phyloP scores from a whole-genome alignment of 2,329 filamentous ascomycete species.

The Berkeleyomyces basicola region DNA sequence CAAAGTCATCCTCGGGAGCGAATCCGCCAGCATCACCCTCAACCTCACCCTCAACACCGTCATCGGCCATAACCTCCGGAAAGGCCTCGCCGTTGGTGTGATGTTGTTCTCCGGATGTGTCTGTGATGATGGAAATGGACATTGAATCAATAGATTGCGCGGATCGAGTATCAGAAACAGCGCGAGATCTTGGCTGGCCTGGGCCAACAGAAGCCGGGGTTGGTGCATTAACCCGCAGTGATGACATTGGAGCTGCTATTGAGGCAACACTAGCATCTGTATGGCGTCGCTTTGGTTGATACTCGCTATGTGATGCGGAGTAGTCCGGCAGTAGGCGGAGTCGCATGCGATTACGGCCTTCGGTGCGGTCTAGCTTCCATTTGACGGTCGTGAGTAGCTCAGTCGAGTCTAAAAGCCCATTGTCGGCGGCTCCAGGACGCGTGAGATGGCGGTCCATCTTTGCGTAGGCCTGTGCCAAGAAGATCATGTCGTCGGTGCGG shows the following conservation, averaged over 20 bases:
- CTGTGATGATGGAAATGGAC: slow-evolving; percentile 11
- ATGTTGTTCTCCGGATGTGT: slow-evolving; percentile 8
- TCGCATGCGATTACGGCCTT: slow-evolving; percentile 90
- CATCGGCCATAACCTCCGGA: slow-evolving; percentile 1
- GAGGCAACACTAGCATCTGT: slow-evolving; percentile 22
- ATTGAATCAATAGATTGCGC: slow-evolving; percentile 9
- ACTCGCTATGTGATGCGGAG: slow-evolving; percentile 49
- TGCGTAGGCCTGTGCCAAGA: slow-evolving; percentile 56
- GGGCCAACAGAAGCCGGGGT: slow-evolving; percentile 4
- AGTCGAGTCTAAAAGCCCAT: slow-evolving; percentile 32
- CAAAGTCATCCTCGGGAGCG: slow-evolving; percentile 71
- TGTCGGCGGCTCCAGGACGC: slow-evolving; percentile 48
- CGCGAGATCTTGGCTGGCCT: slow-evolving; percentile 4
- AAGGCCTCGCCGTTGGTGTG: slow-evolving; percentile 1
- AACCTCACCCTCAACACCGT: not conserved
- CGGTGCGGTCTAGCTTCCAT: slow-evolving; percentile 91
- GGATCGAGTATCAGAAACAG: slow-evolving; percentile 9
- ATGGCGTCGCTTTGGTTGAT: slow-evolving; percentile 65
- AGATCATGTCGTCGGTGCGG: slow-evolving; percentile 75
- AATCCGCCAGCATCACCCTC: not conserved
- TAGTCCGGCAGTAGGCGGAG: slow-evolving; percentile 71
- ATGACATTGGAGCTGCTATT: slow-evolving; percentile 18
- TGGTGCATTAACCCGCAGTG: slow-evolving; percentile 22
- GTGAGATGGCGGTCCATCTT: slow-evolving; percentile 65
- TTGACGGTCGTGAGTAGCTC: slow-evolving; percentile 41